phyloP scores from a whole-genome alignment of 169 alveolate species.

The Plasmodium falciparum region DNA sequence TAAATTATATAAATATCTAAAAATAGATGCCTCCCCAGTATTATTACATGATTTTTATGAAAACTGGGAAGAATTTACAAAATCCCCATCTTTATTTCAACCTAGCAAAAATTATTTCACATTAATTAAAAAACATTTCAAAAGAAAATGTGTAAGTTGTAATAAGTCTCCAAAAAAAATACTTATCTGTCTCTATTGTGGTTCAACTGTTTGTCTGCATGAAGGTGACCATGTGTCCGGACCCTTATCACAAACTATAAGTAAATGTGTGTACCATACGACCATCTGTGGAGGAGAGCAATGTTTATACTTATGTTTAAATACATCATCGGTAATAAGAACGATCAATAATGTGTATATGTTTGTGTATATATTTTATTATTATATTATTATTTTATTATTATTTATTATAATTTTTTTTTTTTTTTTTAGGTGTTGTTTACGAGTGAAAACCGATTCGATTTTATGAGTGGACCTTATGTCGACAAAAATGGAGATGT shows the following conservation, averaged over 20 bases:
- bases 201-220: constrained; percentile 54
- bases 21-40: constrained; percentile 66
- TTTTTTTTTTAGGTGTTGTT: constrained; percentile 23
- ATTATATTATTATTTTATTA: too few species aligned
- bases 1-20: constrained; percentile 36
- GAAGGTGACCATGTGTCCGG: constrained; percentile 24
- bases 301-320: constrained; percentile 40
- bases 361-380: not conserved
- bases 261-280: constrained; percentile 63
- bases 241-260: constrained; percentile 47
- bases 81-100: constrained; percentile 41
- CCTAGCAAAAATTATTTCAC: constrained; percentile 68
- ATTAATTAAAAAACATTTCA: constrained; percentile 45
- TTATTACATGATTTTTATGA: constrained; percentile 61
- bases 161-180: constrained; percentile 36
- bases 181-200: constrained; percentile 54
- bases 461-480: constrained; percentile 51
- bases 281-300: constrained; percentile 73
- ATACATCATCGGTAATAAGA: constrained; percentile 64
- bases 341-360: not conserved
- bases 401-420: not conserved
- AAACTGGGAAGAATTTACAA: constrained; percentile 23
- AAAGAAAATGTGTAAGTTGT: constrained; percentile 55
- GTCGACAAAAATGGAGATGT: constrained; percentile 73
- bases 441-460: constrained; percentile 52